Evolutionary conservation across 2,329 filamentous ascomycete genomes (phyloP).

Genomic region (Xylariaceae sp.): DNA sequence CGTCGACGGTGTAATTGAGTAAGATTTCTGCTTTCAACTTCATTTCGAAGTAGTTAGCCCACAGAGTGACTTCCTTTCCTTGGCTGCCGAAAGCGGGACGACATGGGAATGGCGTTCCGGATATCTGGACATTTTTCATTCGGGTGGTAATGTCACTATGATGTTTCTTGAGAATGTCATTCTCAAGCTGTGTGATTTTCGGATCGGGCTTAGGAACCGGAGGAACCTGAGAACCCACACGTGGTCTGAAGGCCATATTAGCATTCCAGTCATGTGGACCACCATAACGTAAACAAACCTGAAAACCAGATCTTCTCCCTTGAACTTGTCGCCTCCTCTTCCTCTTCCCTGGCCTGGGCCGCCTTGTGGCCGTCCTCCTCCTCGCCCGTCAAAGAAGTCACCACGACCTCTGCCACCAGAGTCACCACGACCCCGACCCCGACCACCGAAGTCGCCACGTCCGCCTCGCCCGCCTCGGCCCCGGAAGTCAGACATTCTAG

Average conservation of each 20-base stretch:
- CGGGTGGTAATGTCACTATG: conserved; percentile 30
- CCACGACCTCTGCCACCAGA: conserved; percentile 9
- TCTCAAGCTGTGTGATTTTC: conserved; percentile 36
- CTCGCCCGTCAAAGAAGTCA: conserved; percentile 18
- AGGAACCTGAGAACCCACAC: too few relatives aligned
- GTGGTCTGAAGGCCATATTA: conserved; percentile 15
- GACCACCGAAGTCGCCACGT: too few relatives aligned
- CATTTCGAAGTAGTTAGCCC: conserved; percentile 53
- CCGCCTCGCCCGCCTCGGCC: not conserved
- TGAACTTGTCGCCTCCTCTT: conserved; percentile 20
- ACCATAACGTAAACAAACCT: conserved; percentile 23
- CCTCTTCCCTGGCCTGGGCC: conserved; percentile 11
- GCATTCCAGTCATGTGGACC: not conserved
- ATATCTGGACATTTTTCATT: conserved; percentile 35
- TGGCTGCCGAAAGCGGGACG: conserved; percentile 47
- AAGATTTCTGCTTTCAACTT: conserved; percentile 34
- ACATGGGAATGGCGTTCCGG: conserved; percentile 34
- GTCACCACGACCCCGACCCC: conserved; percentile 14
- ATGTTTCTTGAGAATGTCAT: conserved; percentile 35
- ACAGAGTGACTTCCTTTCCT: conserved; percentile 42
- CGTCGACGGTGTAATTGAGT: conserved; percentile 45
- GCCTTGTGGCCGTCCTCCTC: conserved; percentile 21
- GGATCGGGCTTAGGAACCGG: conserved; percentile 23
- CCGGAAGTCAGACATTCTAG: not conserved
- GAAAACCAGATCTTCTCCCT: conserved; percentile 26